Evolutionary conservation across 345 rosid genomes (phyloP), one percentile per base, ranked within the genome.

Genomic region (Erucastrum elatum): DNA sequence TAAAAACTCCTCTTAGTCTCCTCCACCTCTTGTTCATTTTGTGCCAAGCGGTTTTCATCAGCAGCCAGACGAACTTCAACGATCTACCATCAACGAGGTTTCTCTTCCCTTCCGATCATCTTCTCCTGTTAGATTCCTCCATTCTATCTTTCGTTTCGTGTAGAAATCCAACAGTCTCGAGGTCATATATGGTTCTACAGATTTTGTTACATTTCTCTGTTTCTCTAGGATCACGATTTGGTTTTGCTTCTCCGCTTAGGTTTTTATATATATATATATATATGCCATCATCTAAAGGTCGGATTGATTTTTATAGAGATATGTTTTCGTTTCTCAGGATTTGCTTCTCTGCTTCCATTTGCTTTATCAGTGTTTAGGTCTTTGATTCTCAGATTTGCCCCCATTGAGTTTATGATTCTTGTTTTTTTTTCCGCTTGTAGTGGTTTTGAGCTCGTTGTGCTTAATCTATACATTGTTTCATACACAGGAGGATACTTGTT

Each of bases 41-140:
- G n/a, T n/a, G n/a, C n/a, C n/a, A n/a, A 53, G 70, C 66, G 60
- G 11, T 26, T 56, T 65, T 65, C 72, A 29, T 55, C 66, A 6
- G 70, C 71, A 64, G 59, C 46, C 60, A 16, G 53, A 46, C 71
- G 72, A 44, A 17, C 25, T 12, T 35, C 15, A 30, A 71, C 81
- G 76, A 71, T 77, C 72, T 55, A 39, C 6, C 67, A 13, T n/a
- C 62, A 17, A 72, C 81, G 17, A 78, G 81, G 77, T 71, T 29
- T 53, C 6, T 49, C 55, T 46, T 13, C 16, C 16, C 51, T 44
- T 46, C 16, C 6, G 55, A 46, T 46, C 55, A 46, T 56, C 72
- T 11, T 44, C 65, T 55, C 62, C 10, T 7, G 58, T 64, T 4
- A 4, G 21, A 9, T 63, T 35, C 7, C 3, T 61, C 0, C 34